Base-by-base conservation (phyloP, 768 basidiomycete species). In the Mycena venus region DNA sequence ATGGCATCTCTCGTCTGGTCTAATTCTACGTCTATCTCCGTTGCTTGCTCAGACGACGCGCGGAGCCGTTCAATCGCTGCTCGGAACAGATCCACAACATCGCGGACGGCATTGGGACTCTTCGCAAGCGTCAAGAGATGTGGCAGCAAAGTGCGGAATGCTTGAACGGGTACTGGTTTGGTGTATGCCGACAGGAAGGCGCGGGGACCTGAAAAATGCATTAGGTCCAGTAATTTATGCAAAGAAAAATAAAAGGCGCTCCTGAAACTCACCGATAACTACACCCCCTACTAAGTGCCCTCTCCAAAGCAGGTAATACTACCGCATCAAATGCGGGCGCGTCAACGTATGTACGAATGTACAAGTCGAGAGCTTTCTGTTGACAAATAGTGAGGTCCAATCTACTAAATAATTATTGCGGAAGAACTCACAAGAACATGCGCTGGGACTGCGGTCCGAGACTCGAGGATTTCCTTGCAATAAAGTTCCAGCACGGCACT, bases 401-500 rank as follows among this genome's bases (percentile, higher is more conserved):
- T 55, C 10, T 27, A 29, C 17, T 19, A 40, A 19, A 60, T 32
- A 27, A 15, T 17, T n/a, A 8, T 36, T 14, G 19, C 10, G 7
- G 23, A 1, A 27, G 29, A 34, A 82, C 89, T 23, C 82, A 94
- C 95, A 72, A 85, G 86, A 23, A 89, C 79, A 74, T 98, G 92
- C 1, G 83, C 68, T 0, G 93, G 88, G 11, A 96, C 87, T 2
- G 87, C 81, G 0, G 84, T 84, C 83, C 93, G 95, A 0, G 95
- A 89, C 84, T 94, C 91, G 23, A 98, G 80, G 7, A 97, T 85
- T 9, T 88, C 82, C 25, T 82, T 88, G 0, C 88, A 82, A 78
- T 95, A 96, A 34, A 92, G 85, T 21, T 83, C 82, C 21, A 94
- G 70, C 42, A 97, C 88, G 4, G 86, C 89, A 58, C 84, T 84